A percentile compares a stretch with the other conserved stretches of the same genome.
Evolutionary conservation across 306 rosid species (phyloP).

Genomic region (Lithocarpus polystachyus): DNA sequence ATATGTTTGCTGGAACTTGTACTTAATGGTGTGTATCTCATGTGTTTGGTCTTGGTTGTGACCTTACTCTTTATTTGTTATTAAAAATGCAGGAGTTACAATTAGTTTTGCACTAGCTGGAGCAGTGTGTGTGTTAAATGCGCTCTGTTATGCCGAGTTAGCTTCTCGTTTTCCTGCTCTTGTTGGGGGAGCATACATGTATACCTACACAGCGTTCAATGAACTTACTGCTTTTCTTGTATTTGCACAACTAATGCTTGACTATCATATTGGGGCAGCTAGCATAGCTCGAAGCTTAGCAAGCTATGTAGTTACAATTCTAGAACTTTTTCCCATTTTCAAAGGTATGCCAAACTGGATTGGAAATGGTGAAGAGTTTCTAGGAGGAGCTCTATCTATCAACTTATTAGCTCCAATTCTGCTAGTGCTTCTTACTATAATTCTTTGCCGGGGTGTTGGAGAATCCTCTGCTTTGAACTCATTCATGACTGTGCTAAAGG

Average conservation of each 20-base stretch:
- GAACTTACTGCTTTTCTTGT: slow-evolving; percentile 97
- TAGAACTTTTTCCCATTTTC: slow-evolving; percentile 77
- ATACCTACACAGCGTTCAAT: slow-evolving; percentile 87
- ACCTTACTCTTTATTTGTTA: slow-evolving; percentile 22
- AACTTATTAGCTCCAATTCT: slow-evolving; percentile 86
- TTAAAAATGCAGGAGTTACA: slow-evolving; percentile 74
- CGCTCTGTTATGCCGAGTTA: slow-evolving; percentile 90
- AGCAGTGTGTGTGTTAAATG: slow-evolving; percentile 82
- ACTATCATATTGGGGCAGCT: slow-evolving; percentile 97
- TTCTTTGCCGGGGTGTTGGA: slow-evolving; percentile 80
- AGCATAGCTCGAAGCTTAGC: slow-evolving; percentile 97
- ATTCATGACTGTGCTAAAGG: slow-evolving; percentile 86
- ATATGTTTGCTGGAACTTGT: slow-evolving; percentile 1
- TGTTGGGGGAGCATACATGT: slow-evolving; percentile 93
- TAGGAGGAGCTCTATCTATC: slow-evolving; percentile 77
- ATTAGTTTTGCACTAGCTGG: slow-evolving; percentile 83
- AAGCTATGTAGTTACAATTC: slow-evolving; percentile 61
- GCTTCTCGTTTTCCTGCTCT: slow-evolving; percentile 92
- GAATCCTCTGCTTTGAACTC: slow-evolving; percentile 82
- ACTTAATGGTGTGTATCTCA: not conserved
- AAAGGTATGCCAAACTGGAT: slow-evolving; percentile 84
- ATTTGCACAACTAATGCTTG: slow-evolving; percentile 85
- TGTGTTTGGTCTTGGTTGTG: slow-evolving; percentile 4
- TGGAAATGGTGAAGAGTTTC: slow-evolving; percentile 74
- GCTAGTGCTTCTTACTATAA: slow-evolving; percentile 58